Conservation (phyloP, 139 green algal genomes). For the Tetradesmus obliquus region DNA sequence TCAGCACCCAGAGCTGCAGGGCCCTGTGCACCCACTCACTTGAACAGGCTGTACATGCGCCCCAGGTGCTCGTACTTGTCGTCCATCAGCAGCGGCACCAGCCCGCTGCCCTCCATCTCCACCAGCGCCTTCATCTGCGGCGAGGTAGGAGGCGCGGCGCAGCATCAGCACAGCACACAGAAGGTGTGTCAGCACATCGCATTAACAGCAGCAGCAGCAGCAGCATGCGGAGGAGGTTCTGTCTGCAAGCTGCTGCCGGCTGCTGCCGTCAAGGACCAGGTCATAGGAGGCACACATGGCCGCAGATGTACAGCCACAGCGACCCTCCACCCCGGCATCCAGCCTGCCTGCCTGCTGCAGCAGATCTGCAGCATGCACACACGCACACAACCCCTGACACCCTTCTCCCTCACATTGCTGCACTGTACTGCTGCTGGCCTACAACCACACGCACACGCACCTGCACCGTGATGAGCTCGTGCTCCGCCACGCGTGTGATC, state of each 20-base stretch:
- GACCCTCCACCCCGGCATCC: too few relatives aligned
- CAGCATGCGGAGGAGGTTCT: too few relatives aligned
- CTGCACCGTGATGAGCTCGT: slow-evolving; percentile 89
- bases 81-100: slow-evolving; percentile 84
- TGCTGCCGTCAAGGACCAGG: too few relatives aligned
- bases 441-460: slow-evolving; percentile 45
- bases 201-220: background rate
- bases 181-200: background rate
- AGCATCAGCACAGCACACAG: background rate
- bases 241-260: too few relatives aligned
- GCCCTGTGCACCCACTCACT: slow-evolving; percentile 58
- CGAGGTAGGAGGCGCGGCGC: background rate
- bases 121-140: slow-evolving; percentile 88
- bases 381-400: too few relatives aligned
- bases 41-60: slow-evolving; percentile 94
- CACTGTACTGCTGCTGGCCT: too few relatives aligned
- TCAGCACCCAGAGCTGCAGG: too few relatives aligned
- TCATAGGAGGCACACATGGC: too few relatives aligned
- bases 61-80: slow-evolving; percentile 88
- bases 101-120: slow-evolving; percentile 93
- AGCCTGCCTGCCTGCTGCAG: too few relatives aligned
- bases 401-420: too few relatives aligned
- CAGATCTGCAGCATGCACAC: too few relatives aligned
- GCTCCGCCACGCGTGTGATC: slow-evolving; percentile 85
- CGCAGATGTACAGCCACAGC: too few relatives aligned